A percentile compares a stretch with the other conserved stretches of the same genome.
Conservation (phyloP, 1,139 yeast genomes). For the Pichia inconspicua region DNA sequence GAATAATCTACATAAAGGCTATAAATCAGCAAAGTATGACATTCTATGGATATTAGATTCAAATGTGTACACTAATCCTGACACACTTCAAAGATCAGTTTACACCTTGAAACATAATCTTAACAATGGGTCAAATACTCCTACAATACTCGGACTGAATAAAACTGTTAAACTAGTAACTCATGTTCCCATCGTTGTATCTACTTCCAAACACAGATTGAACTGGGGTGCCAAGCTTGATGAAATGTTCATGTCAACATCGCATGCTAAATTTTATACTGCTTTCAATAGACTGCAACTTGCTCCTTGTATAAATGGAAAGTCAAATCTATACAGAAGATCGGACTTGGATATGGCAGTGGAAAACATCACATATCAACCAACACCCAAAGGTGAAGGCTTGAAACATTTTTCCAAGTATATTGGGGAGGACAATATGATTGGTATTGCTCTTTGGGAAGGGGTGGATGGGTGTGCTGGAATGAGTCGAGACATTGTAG, state of each 20-base stretch:
- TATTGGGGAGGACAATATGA: conserved; percentile 92
- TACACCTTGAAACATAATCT: conserved; percentile 29
- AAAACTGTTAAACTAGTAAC: conserved; percentile 64
- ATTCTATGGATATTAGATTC: conserved; percentile 85
- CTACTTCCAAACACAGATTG: conserved; percentile 14
- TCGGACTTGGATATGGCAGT: conserved; percentile 65
- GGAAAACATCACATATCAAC: conserved; percentile 23
- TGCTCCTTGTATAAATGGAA: conserved; percentile 93
- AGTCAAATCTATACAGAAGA: conserved; percentile 69
- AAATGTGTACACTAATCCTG: conserved; percentile 71
- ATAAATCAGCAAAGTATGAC: conserved; percentile 57
- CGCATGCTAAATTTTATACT: conserved; percentile 79
- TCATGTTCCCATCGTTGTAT: conserved; percentile 43
- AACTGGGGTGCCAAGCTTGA: conserved; percentile 65
- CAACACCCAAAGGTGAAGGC: conserved; percentile 35
- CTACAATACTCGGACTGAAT: conserved; percentile 8
- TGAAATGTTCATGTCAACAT: conserved; percentile 76
- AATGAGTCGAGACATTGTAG: conserved; percentile 68
- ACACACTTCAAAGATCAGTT: conserved; percentile 62
- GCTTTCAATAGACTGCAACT: conserved; percentile 67
- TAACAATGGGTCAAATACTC: conserved; percentile 7
- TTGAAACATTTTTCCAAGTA: conserved; percentile 67
- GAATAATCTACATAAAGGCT: conserved; percentile 77
- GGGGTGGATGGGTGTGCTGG: conserved; percentile 61
- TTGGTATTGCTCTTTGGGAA: conserved; percentile 80